Conservation (phyloP, 495 filamentous ascomycete species). For the Terfezia claveryi region DNA sequence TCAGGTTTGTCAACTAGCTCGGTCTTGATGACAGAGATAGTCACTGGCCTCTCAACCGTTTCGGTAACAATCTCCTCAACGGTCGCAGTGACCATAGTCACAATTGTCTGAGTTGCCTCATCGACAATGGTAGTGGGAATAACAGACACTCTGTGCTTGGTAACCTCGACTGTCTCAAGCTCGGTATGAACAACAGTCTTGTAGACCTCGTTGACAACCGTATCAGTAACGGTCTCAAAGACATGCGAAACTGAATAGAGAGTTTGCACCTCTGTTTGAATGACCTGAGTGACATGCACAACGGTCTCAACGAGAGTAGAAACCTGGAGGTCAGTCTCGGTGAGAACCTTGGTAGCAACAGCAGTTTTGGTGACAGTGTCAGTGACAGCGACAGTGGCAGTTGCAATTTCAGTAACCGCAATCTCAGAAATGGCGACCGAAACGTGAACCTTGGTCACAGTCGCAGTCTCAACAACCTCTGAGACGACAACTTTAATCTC, state of each 20-base stretch:
- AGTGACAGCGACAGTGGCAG: not conserved
- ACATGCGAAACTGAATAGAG: not conserved
- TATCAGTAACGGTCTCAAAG: not conserved
- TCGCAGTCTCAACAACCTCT: not conserved
- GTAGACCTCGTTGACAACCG: not conserved
- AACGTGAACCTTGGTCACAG: not conserved
- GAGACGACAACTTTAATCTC: not conserved
- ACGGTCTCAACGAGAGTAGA: no score
- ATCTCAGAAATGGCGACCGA: not conserved
- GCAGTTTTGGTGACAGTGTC: not conserved
- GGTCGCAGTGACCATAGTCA: not conserved
- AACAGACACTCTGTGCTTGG: not conserved
- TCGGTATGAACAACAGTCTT: not conserved
- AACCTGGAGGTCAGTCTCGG: not conserved
- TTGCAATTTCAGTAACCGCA: not conserved
- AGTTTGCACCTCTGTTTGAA: not conserved
- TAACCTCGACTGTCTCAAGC: not conserved
- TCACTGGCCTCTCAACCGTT: not conserved
- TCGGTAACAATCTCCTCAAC: not conserved
- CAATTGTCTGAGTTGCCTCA: not conserved
- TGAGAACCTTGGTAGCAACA: not conserved
- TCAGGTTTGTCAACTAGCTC: not conserved
- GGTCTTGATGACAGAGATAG: not conserved
- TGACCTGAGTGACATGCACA: no score
- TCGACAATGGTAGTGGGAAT: not conserved